Evolutionary conservation across 495 filamentous ascomycete species (phyloP), one percentile per base, ranked within the genome.

Genomic region (Pyrenula massariospora): DNA sequence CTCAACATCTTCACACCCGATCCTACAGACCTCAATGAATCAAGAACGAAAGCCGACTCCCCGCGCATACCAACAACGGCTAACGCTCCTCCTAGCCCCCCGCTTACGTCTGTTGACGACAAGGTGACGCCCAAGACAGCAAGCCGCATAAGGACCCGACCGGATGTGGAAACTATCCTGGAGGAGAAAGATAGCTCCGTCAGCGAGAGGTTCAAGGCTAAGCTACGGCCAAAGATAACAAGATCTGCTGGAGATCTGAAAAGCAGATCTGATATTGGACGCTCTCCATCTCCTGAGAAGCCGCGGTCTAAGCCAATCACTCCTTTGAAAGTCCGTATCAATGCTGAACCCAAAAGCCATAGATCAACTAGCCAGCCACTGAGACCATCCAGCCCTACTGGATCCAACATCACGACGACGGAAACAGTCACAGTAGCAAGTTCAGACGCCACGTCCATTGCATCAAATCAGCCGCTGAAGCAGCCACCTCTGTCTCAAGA

Each of bases 1-100:
- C 65, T 67, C 3, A 77, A 78, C 56, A 84, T 84, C 25, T 84
- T 82, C 56, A 93, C 89, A 0, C 89, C 89, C 15, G 87, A 91
- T 55, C 75, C 86, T 25, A 93, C 89, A 42, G 89, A 93, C 62
- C 64, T 91, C 11, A 83, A 85, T 31, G 71, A 20, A 77, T 54
- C 73, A 68, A 62, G 65, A 53, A 61, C 59, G 15, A 68, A 47
- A 50, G 42, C 50, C 22, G 48, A 51, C 20, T 54, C 59, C 10
- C 59, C 50, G 10, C 19, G 11, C 54, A 68, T 56, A 60, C 61
- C 47, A 53, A 61, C 42, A 60, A 56, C n/a, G 60, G 67, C 15
- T 25, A 55, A 62, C 36, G 70, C 76, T 25, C 83, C 83, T 50
- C 83, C 83, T 10, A 86, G 83, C 57, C 83, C 83, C 2, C 83